Base-by-base conservation (phyloP, 768 basidiomycete genomes). In the Termitomyces sp. region DNA sequence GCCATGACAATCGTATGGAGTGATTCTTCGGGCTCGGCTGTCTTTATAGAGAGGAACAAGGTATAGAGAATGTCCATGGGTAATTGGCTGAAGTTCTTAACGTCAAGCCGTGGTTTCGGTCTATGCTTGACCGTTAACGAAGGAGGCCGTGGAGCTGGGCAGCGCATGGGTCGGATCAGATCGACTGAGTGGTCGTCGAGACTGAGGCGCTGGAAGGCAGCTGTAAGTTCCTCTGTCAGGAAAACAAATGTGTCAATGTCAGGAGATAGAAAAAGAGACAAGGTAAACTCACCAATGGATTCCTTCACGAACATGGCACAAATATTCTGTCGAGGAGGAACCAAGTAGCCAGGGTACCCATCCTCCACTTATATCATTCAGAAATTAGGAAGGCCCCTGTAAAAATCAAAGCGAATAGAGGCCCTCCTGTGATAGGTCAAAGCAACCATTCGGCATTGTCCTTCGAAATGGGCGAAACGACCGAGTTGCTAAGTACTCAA, bases 41-140 rank as follows among this genome's bases (percentile, higher is more conserved):
- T 49, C 18, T 50, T 43, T 22, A 52, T 47, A 39, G 52, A 52
- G 33, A 57, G 42, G 44, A 61, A 59, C 40, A 65, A 40, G 4
- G 53, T 44, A 37, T 65, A 65, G 20, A 65, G 59, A 34, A 65
- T 39, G 34, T 65, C 64, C 18, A 45, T 50, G 13, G 64, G 55
- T 32, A 65, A 22, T 24, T 56, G 54, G 13, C 43, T 45, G 36
- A 65, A 37, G 27, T 44, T 8, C 22, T 33, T 32, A 7, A 14
- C n/a, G 20, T 58, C 50, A 10, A 36, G 22, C 26, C 14, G 45
- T 14, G 50, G 33, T 20, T 34, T 18, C 5, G 14, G 10, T 5
- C 10, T 14, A 14, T 26, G 32, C 45, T 49, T 13, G 18, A 22
- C 26, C 16, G 33, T 27, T 30, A 4, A 44, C 18, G 30, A 39